A percentile compares a stretch with the other conserved stretches of the same genome.
phyloP scores from a whole-genome alignment of 495 filamentous ascomycete genomes.

The Lophiostoma macrostomum region DNA sequence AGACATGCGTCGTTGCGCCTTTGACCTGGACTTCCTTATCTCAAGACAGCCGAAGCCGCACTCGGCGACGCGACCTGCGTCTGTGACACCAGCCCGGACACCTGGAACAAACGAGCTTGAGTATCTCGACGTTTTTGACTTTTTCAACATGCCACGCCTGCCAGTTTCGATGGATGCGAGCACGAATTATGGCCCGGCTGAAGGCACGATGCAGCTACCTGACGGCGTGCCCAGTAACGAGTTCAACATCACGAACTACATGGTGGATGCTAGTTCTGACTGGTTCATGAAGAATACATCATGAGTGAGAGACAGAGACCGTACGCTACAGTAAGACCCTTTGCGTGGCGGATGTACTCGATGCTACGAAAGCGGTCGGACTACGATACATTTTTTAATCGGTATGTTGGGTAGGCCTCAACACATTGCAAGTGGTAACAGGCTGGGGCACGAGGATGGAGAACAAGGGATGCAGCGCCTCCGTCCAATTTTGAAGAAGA shows the following conservation, averaged over 20 bases:
- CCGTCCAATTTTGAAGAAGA: too few species aligned
- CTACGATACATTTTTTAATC: too few species aligned
- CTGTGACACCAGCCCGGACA: conserved; percentile 50
- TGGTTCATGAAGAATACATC: conserved; percentile 47
- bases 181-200: conserved; percentile 17
- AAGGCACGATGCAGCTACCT: conserved; percentile 31
- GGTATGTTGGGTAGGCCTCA: too few species aligned
- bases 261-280: conserved; percentile 61
- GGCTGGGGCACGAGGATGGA: too few species aligned
- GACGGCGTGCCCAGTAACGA: conserved; percentile 40
- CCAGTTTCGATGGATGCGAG: conserved; percentile 47
- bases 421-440: too few species aligned
- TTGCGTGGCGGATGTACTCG: too few species aligned
- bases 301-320: too few species aligned
- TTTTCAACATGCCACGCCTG: conserved; percentile 83
- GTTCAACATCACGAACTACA: conserved; percentile 65
- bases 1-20: conserved; percentile 83
- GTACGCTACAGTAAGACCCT: too few species aligned
- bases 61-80: conserved; percentile 40
- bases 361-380: too few species aligned
- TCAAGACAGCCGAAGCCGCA: conserved; percentile 69
- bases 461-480: too few species aligned
- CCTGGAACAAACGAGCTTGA: conserved; percentile 79
- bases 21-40: conserved; percentile 83
- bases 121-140: conserved; percentile 90